Base-by-base conservation (phyloP, 2,329 filamentous ascomycete species). In the Rhexocercosporidium sp. region DNA sequence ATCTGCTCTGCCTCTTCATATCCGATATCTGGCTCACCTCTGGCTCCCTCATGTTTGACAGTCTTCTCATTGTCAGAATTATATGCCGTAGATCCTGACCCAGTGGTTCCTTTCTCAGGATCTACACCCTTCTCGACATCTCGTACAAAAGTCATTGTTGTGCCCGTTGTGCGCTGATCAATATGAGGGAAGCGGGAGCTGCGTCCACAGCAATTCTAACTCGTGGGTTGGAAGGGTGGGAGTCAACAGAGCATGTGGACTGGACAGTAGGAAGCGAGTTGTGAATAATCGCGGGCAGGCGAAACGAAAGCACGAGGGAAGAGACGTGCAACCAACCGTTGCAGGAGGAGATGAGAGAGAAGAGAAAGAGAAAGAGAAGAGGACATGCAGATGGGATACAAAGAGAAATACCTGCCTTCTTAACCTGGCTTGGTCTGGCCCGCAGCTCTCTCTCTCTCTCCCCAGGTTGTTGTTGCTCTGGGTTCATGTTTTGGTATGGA, bases 1-100 rank as follows among this genome's bases (percentile, higher is more conserved):
- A 77, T 75, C 41, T 67, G 62, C 64, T 77, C 74, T 7, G 73
- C 71, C 37, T 74, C 72, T 39, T 74, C 72, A 60, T 76, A 75
- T 18, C 71, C 73, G 9, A 62, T 62, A 41, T 77, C 75, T 25
- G 74, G 70, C 16, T 72, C 62, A 1, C 69, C 71, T 22, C 56
- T 68, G 9, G 71, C 67, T 12, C 64, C 69, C 47, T 72, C 69
- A 11, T 41, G 54, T 8, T n/a, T n/a, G n/a, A 63, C 11, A 27
- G 59, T 60, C 53, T 70, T 70, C 51, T 74, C 70, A 20, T 39
- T 44, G 51, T 74, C 71, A 12, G 67, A 70, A 20, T 66, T 57
- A 53, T 65, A 69, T 31, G 62, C 56, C 12, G 68, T 73, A 6
- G 72, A 70, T 61, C 66, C 71, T 14, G 69, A 71, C 4, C 18